A percentile compares a stretch with the other conserved stretches of the same genome.
Conservation (phyloP, 2,329 filamentous ascomycete species). For the Capronia coronata region DNA sequence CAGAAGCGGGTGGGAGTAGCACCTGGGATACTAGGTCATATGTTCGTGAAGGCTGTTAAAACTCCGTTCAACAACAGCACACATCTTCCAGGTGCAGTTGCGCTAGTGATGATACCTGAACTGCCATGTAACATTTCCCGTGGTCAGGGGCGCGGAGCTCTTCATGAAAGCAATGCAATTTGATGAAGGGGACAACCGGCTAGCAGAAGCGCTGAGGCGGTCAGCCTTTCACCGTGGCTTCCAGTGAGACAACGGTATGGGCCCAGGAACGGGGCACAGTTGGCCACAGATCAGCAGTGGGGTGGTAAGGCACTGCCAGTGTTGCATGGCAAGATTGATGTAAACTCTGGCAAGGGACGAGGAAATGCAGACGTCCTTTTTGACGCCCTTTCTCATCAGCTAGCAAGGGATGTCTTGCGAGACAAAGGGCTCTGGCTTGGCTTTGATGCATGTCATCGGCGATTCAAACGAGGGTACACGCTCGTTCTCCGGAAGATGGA, state of each 20-base stretch:
- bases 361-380: not conserved
- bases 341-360: not conserved
- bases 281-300: not conserved
- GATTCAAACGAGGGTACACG: not conserved
- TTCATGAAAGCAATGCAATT: too few relatives aligned
- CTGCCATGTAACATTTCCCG: too few relatives aligned
- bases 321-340: not conserved
- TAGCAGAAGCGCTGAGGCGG: too few relatives aligned
- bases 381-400: not conserved
- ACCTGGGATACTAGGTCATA: not conserved
- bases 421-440: conserved; percentile 1
- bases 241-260: too few relatives aligned
- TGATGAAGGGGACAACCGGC: too few relatives aligned
- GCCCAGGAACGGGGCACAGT: too few relatives aligned
- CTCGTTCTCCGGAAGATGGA: not conserved
- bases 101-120: too few relatives aligned
- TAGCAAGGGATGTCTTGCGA: not conserved
- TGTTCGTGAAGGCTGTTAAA: not conserved
- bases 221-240: too few relatives aligned
- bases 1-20: not conserved
- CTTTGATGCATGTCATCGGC: conserved; percentile 5
- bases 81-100: too few relatives aligned
- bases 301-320: not conserved
- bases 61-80: not conserved
- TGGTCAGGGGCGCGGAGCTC: too few relatives aligned